Evolutionary conservation across 1,284 basidiomycete genomes (phyloP).

Genomic region (Hypsizygus ulmarius): DNA sequence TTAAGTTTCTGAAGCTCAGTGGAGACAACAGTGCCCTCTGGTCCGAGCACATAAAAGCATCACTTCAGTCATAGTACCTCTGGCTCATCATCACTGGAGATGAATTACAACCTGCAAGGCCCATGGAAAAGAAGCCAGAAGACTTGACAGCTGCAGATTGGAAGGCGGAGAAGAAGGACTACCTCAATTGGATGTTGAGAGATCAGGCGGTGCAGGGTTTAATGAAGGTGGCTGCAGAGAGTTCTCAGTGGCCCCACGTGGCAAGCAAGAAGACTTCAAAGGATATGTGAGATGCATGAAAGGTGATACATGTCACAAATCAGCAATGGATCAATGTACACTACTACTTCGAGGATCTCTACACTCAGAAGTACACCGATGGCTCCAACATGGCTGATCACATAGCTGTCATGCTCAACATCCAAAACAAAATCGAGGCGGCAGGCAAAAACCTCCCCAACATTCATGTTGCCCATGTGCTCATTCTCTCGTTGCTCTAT

Average conservation of each 20-base stretch:
- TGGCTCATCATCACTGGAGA: constrained; percentile 14
- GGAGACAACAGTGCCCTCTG: constrained; percentile 16
- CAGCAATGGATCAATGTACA: no score
- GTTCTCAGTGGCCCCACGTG: constrained; percentile 17
- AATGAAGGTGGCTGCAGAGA: constrained; percentile 16
- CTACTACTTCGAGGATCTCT: constrained; percentile 15
- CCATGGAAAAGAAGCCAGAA: not conserved
- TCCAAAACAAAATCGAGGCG: constrained; percentile 9
- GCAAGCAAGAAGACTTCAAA: constrained; percentile 4
- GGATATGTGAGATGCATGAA: constrained; percentile 13
- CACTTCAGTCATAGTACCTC: constrained; percentile 12
- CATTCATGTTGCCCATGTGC: constrained; percentile 9
- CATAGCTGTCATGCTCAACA: constrained; percentile 10
- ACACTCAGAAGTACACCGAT: constrained; percentile 11
- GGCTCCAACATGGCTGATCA: constrained; percentile 10
- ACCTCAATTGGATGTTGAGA: constrained; percentile 13
- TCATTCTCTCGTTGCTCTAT: constrained; percentile 12
- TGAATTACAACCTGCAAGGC: no score
- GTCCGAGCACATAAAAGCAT: constrained; percentile 15
- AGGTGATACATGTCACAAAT: constrained; percentile 5
- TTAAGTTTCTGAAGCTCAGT: constrained; percentile 15
- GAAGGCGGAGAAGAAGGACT: constrained; percentile 12
- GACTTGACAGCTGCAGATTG: not conserved
- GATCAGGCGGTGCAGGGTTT: constrained; percentile 16
- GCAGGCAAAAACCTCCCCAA: constrained; percentile 3